phyloP scores from a whole-genome alignment of 148 eudicot species.

The Chenopodium formosanum region DNA sequence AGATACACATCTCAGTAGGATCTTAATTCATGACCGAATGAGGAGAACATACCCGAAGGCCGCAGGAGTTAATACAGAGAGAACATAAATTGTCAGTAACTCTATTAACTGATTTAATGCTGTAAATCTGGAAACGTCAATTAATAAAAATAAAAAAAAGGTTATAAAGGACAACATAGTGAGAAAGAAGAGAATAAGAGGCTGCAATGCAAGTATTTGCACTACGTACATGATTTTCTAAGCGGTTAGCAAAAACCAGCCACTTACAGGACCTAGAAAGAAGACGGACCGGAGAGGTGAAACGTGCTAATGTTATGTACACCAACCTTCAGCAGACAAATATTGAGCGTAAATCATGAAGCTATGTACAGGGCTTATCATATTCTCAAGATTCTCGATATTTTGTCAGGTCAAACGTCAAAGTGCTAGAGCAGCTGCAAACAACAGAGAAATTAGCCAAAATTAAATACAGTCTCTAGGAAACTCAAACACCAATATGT shows the following conservation, averaged over 20 bases:
- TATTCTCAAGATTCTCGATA: slow-evolving; percentile 64
- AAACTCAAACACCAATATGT: background rate
- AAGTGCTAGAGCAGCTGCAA: slow-evolving; percentile 86
- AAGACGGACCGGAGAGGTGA: background rate
- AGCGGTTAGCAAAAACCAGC: background rate
- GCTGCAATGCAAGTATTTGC: slow-evolving; percentile 3
- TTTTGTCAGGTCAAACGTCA: slow-evolving; percentile 90
- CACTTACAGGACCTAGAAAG: background rate
- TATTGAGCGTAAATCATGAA: background rate
- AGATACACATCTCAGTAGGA: too few relatives aligned
- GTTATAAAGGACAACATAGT: background rate
- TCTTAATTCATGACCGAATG: too few relatives aligned
- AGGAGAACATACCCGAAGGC: too few relatives aligned
- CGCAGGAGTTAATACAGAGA: too few relatives aligned
- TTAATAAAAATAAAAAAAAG: background rate
- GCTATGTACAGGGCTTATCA: slow-evolving; percentile 29
- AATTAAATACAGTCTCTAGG: background rate
- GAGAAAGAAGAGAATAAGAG: background rate
- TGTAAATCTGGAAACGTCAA: background rate
- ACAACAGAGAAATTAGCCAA: slow-evolving; percentile 14
- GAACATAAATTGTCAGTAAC: background rate
- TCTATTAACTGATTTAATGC: background rate
- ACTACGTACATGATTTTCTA: slow-evolving; percentile 27
- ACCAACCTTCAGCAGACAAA: slow-evolving; percentile 13
- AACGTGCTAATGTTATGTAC: slow-evolving; percentile 14